These are phyloP conservation scores for Pezicula radicicola DNA, from an alignment of 2,329 filamentous ascomycete genomes.

Conservation along the genomic window DNA sequence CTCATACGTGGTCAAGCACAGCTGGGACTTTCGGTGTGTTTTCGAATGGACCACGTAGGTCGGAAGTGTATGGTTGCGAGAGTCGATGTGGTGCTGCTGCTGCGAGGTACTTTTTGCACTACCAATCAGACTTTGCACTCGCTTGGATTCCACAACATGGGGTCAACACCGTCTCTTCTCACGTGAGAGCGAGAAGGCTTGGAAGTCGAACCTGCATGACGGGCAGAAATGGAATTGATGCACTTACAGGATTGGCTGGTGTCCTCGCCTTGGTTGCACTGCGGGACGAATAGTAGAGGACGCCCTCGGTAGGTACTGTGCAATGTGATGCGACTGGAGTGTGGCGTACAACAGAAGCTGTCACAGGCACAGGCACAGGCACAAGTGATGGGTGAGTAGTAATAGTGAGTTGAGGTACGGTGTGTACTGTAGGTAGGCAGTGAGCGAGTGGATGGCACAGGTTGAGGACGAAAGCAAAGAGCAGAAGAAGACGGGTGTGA, in stretches of 20 bases:
- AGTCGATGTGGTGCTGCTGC: constrained; percentile 12
- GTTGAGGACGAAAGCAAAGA: not conserved
- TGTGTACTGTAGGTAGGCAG: no score
- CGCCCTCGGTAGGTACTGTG: not conserved
- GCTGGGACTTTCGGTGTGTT: constrained; percentile 18
- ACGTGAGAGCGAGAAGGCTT: no score
- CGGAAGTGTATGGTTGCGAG: constrained; percentile 10
- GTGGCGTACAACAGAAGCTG: not conserved
- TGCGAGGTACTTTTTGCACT: constrained; percentile 14
- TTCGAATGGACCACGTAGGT: constrained; percentile 26
- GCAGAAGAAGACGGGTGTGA: not conserved
- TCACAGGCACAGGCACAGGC: not conserved
- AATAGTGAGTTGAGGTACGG: not conserved
- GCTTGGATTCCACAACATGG: not conserved
- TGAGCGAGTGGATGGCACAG: not conserved
- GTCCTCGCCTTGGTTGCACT: constrained; percentile 3
- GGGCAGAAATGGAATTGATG: constrained; percentile 9
- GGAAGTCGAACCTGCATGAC: constrained; percentile 4
- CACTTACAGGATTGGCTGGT: constrained; percentile 10
- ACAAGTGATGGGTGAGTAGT: constrained; percentile 4
- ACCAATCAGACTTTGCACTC: constrained; percentile 20
- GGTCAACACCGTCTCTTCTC: no score
- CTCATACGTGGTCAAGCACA: constrained; percentile 25
- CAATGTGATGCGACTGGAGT: not conserved
- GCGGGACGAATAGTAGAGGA: constrained; percentile 14